Evolutionary conservation across 805 yeast genomes (phyloP).

Genomic region (Cyberlindnera mycetangii): DNA sequence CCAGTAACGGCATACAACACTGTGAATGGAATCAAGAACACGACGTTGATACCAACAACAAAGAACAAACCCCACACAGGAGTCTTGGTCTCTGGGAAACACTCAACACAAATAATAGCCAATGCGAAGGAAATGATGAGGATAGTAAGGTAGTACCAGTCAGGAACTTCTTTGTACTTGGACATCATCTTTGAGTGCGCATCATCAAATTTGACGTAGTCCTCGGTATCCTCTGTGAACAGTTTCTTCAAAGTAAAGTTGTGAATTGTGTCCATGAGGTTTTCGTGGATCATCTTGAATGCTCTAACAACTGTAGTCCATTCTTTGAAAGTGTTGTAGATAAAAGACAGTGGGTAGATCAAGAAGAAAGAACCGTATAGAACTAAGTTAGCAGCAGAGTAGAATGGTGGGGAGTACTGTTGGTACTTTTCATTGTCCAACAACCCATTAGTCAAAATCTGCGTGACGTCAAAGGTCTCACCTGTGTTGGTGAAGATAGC

Average conservation of each 20-base stretch:
- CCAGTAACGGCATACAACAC: constrained; percentile 48
- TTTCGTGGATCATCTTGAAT: constrained; percentile 10
- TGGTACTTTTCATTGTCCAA: constrained; percentile 48
- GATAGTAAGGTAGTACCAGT: constrained; percentile 40
- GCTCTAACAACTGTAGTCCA: constrained; percentile 33
- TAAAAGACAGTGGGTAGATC: constrained; percentile 48
- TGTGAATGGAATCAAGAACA: constrained; percentile 51
- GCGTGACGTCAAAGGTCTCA: constrained; percentile 42
- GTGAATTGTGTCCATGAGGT: constrained; percentile 6
- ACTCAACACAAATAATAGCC: constrained; percentile 43
- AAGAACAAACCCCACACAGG: constrained; percentile 62
- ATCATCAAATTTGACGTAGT: constrained; percentile 16
- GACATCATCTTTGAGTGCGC: constrained; percentile 45
- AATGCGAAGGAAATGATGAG: constrained; percentile 41
- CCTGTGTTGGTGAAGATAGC: constrained; percentile 52
- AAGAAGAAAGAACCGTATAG: constrained; percentile 49
- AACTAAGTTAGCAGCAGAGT: constrained; percentile 59
- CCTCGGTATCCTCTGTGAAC: background rate
- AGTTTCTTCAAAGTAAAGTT: constrained; percentile 7
- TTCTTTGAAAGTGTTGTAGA: constrained; percentile 44
- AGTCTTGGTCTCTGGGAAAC: constrained; percentile 45
- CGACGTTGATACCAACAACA: constrained; percentile 46
- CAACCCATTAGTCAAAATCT: constrained; percentile 43
- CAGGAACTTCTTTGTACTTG: constrained; percentile 59
- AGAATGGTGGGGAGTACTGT: constrained; percentile 61